These are phyloP conservation scores for Thinopyrum elongatum DNA, from an alignment of 176 grass and related monocot species.

Conservation along the genomic window DNA sequence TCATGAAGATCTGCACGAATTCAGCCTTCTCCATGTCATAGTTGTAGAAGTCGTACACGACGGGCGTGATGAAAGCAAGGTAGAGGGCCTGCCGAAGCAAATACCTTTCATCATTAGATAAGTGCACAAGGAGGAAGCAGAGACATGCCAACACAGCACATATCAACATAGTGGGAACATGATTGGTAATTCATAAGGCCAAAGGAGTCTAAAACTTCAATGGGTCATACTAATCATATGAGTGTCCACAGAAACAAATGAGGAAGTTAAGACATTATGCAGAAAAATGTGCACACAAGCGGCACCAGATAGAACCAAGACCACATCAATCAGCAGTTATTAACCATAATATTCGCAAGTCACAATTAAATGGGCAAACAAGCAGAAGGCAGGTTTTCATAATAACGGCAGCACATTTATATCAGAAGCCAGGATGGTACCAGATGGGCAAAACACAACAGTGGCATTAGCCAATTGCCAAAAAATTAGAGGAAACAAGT, in stretches of 20 bases:
- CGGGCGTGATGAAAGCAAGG: constrained; percentile 57
- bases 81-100: constrained; percentile 42
- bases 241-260: background rate
- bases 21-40: constrained; percentile 71
- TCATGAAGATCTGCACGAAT: constrained; percentile 67
- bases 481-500: background rate
- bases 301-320: background rate
- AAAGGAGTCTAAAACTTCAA: background rate
- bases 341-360: background rate
- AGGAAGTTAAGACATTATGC: background rate
- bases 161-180: background rate
- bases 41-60: constrained; percentile 82
- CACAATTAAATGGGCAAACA: background rate
- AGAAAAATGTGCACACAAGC: background rate
- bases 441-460: background rate
- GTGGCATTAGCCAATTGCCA: background rate
- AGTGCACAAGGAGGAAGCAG: background rate
- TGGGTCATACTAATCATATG: background rate
- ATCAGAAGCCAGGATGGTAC: background rate
- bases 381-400: background rate
- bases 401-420: background rate
- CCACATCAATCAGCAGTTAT: background rate
- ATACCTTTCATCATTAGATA: background rate
- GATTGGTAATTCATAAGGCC: background rate
- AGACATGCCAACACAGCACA: background rate